Percentiles rank a stretch among this genome's conserved stretches.
Evolutionary conservation across 192 early-diverging fungal genomes (phyloP).

Genomic region (Piromyces sp.): DNA sequence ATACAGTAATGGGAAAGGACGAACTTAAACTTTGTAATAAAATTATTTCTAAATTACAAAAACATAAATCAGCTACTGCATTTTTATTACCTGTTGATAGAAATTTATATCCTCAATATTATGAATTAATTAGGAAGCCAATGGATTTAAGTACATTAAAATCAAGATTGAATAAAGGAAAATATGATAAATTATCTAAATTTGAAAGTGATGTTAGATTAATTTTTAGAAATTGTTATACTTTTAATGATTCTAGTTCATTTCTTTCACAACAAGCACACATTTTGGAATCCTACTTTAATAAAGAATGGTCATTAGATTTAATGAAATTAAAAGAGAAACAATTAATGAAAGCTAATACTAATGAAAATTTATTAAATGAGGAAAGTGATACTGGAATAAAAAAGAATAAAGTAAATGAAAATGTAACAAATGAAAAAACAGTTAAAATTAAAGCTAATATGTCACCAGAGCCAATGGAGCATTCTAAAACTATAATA

Average conservation of each 20-base stretch:
- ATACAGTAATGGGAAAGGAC: neutral
- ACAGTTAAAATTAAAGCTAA: neutral
- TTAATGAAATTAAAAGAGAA: neutral
- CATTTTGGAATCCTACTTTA: neutral
- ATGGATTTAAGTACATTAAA: slow-evolving; percentile 76
- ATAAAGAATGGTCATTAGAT: neutral
- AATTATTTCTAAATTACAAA: neutral
- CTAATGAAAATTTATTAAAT: too few relatives aligned
- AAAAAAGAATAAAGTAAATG: neutral
- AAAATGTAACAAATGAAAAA: neutral
- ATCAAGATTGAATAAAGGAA: slow-evolving; percentile 40
- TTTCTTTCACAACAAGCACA: neutral
- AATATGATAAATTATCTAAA: slow-evolving; percentile 41
- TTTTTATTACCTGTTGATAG: slow-evolving; percentile 28
- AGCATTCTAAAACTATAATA: neutral
- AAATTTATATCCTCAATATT: slow-evolving; percentile 66
- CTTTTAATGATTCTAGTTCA: slow-evolving; percentile 33
- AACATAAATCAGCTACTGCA: neutral
- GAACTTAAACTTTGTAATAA: neutral
- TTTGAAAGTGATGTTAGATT: slow-evolving; percentile 62
- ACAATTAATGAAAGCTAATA: too few relatives aligned
- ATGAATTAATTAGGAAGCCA: slow-evolving; percentile 60
- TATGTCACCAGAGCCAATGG: neutral
- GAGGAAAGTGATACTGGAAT: too few relatives aligned
- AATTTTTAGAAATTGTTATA: slow-evolving; percentile 74